Conservation (phyloP, 1,284 basidiomycete species). For the Tausonia pullulans region DNA sequence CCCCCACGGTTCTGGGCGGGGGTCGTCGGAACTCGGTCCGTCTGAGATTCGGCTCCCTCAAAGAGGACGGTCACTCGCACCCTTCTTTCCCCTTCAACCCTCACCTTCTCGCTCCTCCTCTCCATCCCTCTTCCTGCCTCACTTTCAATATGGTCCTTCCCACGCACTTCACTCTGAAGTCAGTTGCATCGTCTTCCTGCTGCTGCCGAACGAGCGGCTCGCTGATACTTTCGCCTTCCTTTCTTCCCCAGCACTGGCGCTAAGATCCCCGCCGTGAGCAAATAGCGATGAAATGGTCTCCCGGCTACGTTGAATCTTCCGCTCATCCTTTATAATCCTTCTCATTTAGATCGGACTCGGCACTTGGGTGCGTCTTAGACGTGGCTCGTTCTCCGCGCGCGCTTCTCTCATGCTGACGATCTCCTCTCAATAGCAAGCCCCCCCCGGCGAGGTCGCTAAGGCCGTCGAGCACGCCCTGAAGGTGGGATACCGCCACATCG, state of each 20-base stretch:
- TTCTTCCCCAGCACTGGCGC: conserved; percentile 8
- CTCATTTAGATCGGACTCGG: not conserved
- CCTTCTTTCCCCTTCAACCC: not conserved
- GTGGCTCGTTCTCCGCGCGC: not conserved
- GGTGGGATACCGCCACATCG: conserved; percentile 61
- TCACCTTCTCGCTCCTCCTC: not conserved
- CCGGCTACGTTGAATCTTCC: too few relatives aligned
- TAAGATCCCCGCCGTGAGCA: conserved; percentile 1
- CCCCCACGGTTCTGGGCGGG: too few relatives aligned
- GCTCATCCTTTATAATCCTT: too few relatives aligned
- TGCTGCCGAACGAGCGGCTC: not conserved
- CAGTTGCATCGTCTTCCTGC: not conserved
- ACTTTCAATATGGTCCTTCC: not conserved
- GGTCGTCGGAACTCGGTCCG: too few relatives aligned
- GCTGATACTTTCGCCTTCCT: not conserved
- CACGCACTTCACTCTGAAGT: conserved; percentile 14
- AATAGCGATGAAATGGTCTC: too few relatives aligned
- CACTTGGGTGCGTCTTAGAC: conserved; percentile 2
- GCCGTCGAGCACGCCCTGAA: conserved; percentile 65
- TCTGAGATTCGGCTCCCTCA: too few relatives aligned
- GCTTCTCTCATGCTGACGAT: not conserved
- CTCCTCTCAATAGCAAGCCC: conserved; percentile 49
- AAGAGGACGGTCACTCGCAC: not conserved
- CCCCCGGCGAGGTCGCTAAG: conserved; percentile 52
- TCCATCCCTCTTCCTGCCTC: not conserved